Evolutionary conservation across 306 rosid species (phyloP).

Genomic region (Rosa persica): DNA sequence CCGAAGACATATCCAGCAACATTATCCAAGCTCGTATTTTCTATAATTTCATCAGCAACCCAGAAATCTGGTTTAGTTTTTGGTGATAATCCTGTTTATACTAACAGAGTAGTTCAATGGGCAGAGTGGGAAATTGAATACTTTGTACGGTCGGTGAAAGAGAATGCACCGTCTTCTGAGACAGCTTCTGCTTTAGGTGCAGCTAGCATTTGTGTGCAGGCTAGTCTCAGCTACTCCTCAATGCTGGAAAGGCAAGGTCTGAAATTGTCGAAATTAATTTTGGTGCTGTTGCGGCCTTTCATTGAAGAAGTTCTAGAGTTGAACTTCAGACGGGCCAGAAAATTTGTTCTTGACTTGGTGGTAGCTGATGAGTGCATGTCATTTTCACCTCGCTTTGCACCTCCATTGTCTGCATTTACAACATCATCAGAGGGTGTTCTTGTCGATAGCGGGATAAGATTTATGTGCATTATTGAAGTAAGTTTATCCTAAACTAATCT

Average conservation of each 20-base stretch:
- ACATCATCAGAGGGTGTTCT: constrained; percentile 59
- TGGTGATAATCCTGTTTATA: constrained; percentile 89
- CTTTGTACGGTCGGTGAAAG: constrained; percentile 84
- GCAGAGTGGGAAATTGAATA: constrained; percentile 96
- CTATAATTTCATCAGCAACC: constrained; percentile 63
- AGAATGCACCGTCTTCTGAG: constrained; percentile 79
- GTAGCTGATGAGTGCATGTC: constrained; percentile 61
- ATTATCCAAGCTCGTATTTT: constrained; percentile 74
- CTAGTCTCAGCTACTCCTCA: constrained; percentile 81
- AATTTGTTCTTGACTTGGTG: constrained; percentile 67
- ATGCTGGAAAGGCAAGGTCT: constrained; percentile 80
- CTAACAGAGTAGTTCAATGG: constrained; percentile 94
- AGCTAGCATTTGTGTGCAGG: constrained; percentile 76
- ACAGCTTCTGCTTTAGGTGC: constrained; percentile 76
- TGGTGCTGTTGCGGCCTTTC: constrained; percentile 84
- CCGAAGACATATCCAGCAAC: constrained; percentile 81
- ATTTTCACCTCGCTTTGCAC: constrained; percentile 61
- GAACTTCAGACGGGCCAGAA: constrained; percentile 88
- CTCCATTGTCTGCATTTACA: constrained; percentile 70
- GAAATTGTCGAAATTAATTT: constrained; percentile 76
- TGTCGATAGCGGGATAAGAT: constrained; percentile 77
- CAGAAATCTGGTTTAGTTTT: constrained; percentile 77
- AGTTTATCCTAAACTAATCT: constrained; percentile 40
- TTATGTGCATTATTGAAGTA: constrained; percentile 78
- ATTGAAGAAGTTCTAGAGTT: constrained; percentile 91